Base-by-base conservation (phyloP, 306 rosid species). In the Quercus alba region DNA sequence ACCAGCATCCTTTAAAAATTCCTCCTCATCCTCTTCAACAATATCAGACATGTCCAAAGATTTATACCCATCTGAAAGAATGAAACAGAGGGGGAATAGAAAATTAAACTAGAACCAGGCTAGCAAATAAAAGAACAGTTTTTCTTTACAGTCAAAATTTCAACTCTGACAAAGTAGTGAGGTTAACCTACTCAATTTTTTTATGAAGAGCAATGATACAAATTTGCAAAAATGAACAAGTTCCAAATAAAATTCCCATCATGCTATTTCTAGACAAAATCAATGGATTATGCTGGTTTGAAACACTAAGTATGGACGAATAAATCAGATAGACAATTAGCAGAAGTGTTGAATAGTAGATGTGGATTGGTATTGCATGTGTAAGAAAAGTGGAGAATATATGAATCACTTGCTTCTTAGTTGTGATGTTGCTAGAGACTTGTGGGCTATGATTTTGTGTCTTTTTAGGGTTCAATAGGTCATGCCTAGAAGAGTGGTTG, bases 21-120 rank as follows among this genome's bases (percentile, higher is more conserved):
- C 91, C 87, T 93, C 99, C 85, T 95, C 99, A 76, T 95, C 99
- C 80, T 95, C 99, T 90, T 95, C 99, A 81, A 91, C 91, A 28
- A 86, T 81, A 87, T 89, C 89, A 54, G 90, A 88, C 25, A 86
- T 66, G 79, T 91, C 85, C 51, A 81, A 70, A 38, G 93, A 77
- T 75, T 87, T 87, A 75, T 78, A 83, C 85, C 91, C 88, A 85
- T 91, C 99, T 94, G 91, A 75, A 79, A 83, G 75, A 73, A 81
- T n/a, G 56, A 74, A 35, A 76, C 15, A 28, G 12, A 55, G 19
- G 69, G 69, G 38, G 73, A 57, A 5, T 64, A 77, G 49, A 2
- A 51, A 77, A 80, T 69, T 61, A 86, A 70, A 82, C 72, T 72
- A 64, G 69, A 72, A 62, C n/a, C 67, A 87, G 52, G 61, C 46